Percentiles rank a stretch among this genome's conserved stretches.
phyloP scores from a whole-genome alignment of 805 yeast genomes.

The Scheffersomyces stipitis region DNA sequence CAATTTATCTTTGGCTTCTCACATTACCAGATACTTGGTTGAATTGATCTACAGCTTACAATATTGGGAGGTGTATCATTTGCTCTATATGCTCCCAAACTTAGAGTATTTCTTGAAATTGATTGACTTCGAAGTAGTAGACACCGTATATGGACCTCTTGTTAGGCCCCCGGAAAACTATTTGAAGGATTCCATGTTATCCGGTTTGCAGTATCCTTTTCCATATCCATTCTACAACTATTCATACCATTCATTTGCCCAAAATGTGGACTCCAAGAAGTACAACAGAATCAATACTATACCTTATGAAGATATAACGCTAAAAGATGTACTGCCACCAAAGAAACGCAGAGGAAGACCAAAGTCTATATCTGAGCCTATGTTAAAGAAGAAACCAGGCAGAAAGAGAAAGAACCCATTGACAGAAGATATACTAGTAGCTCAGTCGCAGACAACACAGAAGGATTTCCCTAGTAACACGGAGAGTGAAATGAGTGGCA shows the following conservation, averaged over 20 bases:
- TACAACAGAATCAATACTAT: slow-evolving; percentile 24
- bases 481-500: no score
- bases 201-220: slow-evolving; percentile 44
- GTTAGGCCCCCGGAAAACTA: slow-evolving; percentile 41
- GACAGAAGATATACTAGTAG: no score
- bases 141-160: slow-evolving; percentile 37
- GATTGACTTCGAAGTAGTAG: slow-evolving; percentile 32
- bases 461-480: no score
- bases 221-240: slow-evolving; percentile 47
- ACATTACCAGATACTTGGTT: slow-evolving; percentile 39
- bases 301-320: slow-evolving; percentile 38
- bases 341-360: slow-evolving; percentile 1
- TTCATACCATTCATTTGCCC: slow-evolving; percentile 39
- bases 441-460: no score
- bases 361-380: background rate
- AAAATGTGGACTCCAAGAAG: slow-evolving; percentile 25
- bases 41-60: slow-evolving; percentile 37
- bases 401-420: no score
- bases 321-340: slow-evolving; percentile 16
- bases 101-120: slow-evolving; percentile 34
- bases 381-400: slow-evolving; percentile 1
- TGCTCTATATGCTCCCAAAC: slow-evolving; percentile 30
- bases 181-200: slow-evolving; percentile 32
- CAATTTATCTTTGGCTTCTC: slow-evolving; percentile 38
- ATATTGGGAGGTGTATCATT: slow-evolving; percentile 47